Conservation (phyloP, 345 rosid genomes). For the Gossypium thurberi region DNA sequence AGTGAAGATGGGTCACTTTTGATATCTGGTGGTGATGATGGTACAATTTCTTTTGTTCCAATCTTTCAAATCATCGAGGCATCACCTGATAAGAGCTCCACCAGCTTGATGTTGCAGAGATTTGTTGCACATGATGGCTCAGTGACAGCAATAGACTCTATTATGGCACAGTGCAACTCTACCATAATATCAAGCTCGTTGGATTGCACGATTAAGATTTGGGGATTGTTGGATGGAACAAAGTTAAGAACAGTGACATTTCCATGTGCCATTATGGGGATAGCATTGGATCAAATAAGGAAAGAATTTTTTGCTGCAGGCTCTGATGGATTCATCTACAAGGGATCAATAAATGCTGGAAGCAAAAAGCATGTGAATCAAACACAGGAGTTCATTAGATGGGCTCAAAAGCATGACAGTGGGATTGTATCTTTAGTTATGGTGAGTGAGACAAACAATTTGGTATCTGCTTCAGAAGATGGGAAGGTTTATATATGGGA, state of each 20-base stretch:
- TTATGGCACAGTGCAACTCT: not conserved
- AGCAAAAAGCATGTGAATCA: constrained; percentile 2
- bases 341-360: constrained; percentile 14
- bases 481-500: constrained; percentile 35
- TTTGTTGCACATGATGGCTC: constrained; percentile 37
- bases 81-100: not conserved
- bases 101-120: constrained; percentile 6
- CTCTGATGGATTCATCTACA: constrained; percentile 35
- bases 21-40: constrained; percentile 43
- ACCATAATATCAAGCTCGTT: constrained; percentile 29
- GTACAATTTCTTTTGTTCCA: constrained; percentile 23
- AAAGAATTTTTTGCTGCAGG: constrained; percentile 36
- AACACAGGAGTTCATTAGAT: constrained; percentile 1
- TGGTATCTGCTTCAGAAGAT: constrained; percentile 42
- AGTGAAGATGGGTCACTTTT: constrained; percentile 34
- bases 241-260: constrained; percentile 20
- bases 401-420: constrained; percentile 24
- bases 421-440: constrained; percentile 25
- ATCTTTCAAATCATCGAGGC: constrained; percentile 29
- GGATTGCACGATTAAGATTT: constrained; percentile 35
- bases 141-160: constrained; percentile 23
- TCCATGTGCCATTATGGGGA: constrained; percentile 29
- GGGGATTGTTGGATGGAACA: constrained; percentile 27
- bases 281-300: constrained; percentile 23
- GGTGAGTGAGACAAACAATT: constrained; percentile 25